Evolutionary conservation across 345 rosid genomes (phyloP).

Genomic region (Viola odorata): DNA sequence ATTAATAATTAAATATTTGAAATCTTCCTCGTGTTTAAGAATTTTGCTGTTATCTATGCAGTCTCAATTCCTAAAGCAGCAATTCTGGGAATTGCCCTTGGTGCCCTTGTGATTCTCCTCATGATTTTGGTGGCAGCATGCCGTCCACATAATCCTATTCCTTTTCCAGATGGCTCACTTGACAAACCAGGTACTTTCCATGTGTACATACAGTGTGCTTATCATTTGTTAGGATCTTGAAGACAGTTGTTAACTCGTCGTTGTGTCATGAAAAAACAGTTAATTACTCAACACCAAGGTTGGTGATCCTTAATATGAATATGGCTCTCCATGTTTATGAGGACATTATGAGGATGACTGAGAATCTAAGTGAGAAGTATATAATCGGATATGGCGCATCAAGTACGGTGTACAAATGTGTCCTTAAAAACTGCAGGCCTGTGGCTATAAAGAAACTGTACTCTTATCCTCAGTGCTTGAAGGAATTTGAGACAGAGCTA

Average conservation of each 20-base stretch:
- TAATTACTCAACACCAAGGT: conserved; percentile 63
- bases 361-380: conserved; percentile 86
- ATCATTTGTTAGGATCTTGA: too few species aligned
- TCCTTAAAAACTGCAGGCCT: conserved; percentile 89
- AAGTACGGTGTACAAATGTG: conserved; percentile 88
- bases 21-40: too few species aligned
- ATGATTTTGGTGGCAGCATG: conserved; percentile 78
- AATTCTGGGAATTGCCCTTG: conserved; percentile 86
- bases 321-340: conserved; percentile 97
- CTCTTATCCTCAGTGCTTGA: conserved; percentile 71
- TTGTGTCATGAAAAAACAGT: conserved; percentile 40
- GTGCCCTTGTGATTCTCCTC: conserved; percentile 79
- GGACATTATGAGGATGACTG: conserved; percentile 98
- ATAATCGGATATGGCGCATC: conserved; percentile 88
- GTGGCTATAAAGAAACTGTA: conserved; percentile 90
- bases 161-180: conserved; percentile 63
- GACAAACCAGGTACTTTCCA: conserved; percentile 70
- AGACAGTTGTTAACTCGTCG: too few species aligned
- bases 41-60: conserved; percentile 23
- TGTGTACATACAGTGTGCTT: too few species aligned
- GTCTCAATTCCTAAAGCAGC: conserved; percentile 84
- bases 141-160: conserved; percentile 58
- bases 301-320: conserved; percentile 91
- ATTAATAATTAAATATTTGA: too few species aligned
- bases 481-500: conserved; percentile 90